phyloP scores from a whole-genome alignment of 441 rosid species.

The Arabidopsis hybrid region DNA sequence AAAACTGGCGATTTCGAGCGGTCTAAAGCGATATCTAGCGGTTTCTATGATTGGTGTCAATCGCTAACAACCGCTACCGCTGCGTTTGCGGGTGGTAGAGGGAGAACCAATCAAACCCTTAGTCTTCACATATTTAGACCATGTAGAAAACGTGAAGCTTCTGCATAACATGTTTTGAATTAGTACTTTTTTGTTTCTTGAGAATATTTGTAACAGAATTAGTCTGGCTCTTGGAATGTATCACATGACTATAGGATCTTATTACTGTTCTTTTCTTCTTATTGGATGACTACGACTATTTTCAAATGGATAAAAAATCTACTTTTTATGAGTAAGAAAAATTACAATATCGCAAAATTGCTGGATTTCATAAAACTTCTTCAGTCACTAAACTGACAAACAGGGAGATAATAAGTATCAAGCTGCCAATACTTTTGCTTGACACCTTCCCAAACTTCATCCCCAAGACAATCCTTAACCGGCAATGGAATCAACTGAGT shows the following conservation, averaged over 20 bases:
- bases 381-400: slow-evolving; percentile 63
- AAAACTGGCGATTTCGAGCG: too few relatives aligned
- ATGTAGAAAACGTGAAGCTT: background rate
- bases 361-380: background rate
- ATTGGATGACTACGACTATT: too few relatives aligned
- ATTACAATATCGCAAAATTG: slow-evolving; percentile 57
- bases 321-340: background rate
- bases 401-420: slow-evolving; percentile 83
- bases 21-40: too few relatives aligned
- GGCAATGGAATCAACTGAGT: slow-evolving; percentile 84
- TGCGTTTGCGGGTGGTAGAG: too few relatives aligned
- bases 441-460: slow-evolving; percentile 90
- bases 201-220: background rate
- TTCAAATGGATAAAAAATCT: background rate
- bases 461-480: slow-evolving; percentile 83
- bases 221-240: background rate
- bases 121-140: background rate
- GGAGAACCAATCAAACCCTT: too few relatives aligned
- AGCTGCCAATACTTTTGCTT: slow-evolving; percentile 93
- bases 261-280: too few relatives aligned
- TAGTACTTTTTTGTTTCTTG: background rate
- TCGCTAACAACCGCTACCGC: too few relatives aligned
- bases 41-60: too few relatives aligned
- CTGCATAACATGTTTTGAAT: background rate
- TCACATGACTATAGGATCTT: background rate